These are phyloP conservation scores for Pichia phayaonensis DNA, from an alignment of 805 yeast genomes.

Conservation along the genomic window DNA sequence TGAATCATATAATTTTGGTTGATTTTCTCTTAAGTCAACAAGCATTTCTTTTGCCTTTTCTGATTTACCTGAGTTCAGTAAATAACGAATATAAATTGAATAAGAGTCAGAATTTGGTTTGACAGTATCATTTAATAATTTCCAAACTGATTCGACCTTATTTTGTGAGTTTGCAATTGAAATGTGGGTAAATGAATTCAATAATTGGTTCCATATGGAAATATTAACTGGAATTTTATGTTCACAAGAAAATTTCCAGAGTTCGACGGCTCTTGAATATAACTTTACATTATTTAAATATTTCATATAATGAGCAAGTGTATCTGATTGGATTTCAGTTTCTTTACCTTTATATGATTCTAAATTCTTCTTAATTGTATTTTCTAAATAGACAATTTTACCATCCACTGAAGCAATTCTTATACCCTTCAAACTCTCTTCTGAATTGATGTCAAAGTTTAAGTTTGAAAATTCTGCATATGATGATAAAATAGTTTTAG, in stretches of 20 bases:
- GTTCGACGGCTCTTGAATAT: constrained; percentile 9
- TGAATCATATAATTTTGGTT: constrained; percentile 29
- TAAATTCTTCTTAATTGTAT: constrained; percentile 3
- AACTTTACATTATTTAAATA: constrained; percentile 9
- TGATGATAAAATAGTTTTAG: constrained; percentile 2
- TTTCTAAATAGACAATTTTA: constrained; percentile 8
- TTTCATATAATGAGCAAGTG: constrained; percentile 11
- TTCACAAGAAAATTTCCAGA: constrained; percentile 17
- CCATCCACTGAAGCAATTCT: constrained; percentile 5
- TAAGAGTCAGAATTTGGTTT: constrained; percentile 42
- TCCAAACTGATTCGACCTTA: constrained; percentile 33
- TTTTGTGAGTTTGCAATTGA: constrained; percentile 24
- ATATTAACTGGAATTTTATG: constrained; percentile 26
- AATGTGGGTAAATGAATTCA: constrained; percentile 28
- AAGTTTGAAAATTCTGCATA: constrained; percentile 3
- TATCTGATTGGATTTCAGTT: constrained; percentile 8
- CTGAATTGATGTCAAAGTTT: constrained; percentile 25
- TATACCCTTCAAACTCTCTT: constrained; percentile 19
- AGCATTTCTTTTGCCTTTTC: constrained; percentile 36
- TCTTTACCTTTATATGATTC: constrained; percentile 4
- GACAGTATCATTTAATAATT: constrained; percentile 22
- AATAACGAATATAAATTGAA: constrained; percentile 40
- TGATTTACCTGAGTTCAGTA: constrained; percentile 33
- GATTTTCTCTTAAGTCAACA: constrained; percentile 27
- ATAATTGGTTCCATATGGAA: constrained; percentile 52